Percentiles rank a stretch among this genome's conserved stretches.
Evolutionary conservation across 179 eudicot species (phyloP).

Genomic region (Amaranthus tricolor): DNA sequence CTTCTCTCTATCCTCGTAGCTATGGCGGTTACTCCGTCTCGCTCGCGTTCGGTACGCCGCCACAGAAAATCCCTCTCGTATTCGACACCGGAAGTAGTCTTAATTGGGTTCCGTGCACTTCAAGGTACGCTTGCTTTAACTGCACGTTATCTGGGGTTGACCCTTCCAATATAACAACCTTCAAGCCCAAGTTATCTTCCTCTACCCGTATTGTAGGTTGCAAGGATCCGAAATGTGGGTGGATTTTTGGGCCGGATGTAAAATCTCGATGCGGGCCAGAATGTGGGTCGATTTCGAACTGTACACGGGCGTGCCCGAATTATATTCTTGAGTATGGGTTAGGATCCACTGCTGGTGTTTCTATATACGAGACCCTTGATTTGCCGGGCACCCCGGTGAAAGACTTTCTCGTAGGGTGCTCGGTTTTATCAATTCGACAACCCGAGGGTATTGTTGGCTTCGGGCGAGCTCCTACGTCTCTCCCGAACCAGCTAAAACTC

Average conservation of each 20-base stretch:
- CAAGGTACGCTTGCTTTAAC: constrained; percentile 36
- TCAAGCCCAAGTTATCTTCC: constrained; percentile 49
- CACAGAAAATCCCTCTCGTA: constrained; percentile 47
- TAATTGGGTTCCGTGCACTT: constrained; percentile 72
- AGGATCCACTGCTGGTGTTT: constrained; percentile 50
- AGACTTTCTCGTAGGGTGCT: constrained; percentile 57
- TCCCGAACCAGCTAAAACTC: constrained; percentile 57
- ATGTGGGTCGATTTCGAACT: constrained; percentile 17
- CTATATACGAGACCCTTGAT: constrained; percentile 45
- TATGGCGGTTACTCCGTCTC: constrained; percentile 70
- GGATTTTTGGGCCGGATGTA: constrained; percentile 35
- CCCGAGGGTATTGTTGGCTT: constrained; percentile 75
- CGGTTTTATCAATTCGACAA: constrained; percentile 41
- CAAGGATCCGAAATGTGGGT: constrained; percentile 46
- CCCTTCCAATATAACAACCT: constrained; percentile 31
- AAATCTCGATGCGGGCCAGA: constrained; percentile 28
- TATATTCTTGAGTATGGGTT: constrained; percentile 51
- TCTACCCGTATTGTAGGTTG: constrained; percentile 46
- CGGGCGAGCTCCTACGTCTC: constrained; percentile 57
- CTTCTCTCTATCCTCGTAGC: constrained; percentile 47
- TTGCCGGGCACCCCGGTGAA: constrained; percentile 26
- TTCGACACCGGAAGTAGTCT: constrained; percentile 86
- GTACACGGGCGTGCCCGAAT: constrained; percentile 42
- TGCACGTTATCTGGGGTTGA: constrained; percentile 40
- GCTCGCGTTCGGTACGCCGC: constrained; percentile 63